A percentile compares a stretch with the other conserved stretches of the same genome.
Evolutionary conservation across 805 yeast genomes (phyloP).

Genomic region (Hanseniaspora pseudoguilliermondii): DNA sequence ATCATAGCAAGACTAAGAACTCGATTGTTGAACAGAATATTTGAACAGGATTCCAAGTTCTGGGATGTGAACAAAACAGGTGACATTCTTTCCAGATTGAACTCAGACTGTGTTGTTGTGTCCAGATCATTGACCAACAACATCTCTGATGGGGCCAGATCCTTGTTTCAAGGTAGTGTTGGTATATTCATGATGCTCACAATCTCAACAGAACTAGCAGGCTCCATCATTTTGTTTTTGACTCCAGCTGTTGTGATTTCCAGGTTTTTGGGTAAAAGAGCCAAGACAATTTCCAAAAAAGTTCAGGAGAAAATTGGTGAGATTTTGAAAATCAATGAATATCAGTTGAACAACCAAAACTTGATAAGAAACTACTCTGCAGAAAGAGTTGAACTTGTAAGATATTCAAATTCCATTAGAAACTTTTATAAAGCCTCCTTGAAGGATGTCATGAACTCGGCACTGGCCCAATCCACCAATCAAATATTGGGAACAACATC

Average conservation of each 20-base stretch:
- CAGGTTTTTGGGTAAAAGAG: slow-evolving; percentile 64
- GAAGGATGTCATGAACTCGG: slow-evolving; percentile 68
- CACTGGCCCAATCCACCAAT: slow-evolving; percentile 63
- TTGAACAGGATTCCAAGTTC: slow-evolving; percentile 79
- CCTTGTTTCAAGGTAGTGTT: slow-evolving; percentile 67
- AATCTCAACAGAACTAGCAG: slow-evolving; percentile 71
- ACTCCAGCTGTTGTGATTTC: slow-evolving; percentile 79
- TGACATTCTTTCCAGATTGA: slow-evolving; percentile 75
- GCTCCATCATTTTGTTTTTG: slow-evolving; percentile 63
- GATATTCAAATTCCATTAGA: slow-evolving; percentile 61
- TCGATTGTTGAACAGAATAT: slow-evolving; percentile 58
- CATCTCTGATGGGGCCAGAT: slow-evolving; percentile 81
- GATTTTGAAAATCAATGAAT: slow-evolving; percentile 82
- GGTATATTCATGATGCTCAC: slow-evolving; percentile 87
- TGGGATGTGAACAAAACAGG: slow-evolving; percentile 85
- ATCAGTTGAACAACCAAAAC: slow-evolving; percentile 68
- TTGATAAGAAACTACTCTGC: slow-evolving; percentile 88
- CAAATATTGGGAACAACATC: slow-evolving; percentile 77
- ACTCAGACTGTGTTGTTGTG: slow-evolving; percentile 80
- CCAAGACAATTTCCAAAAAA: slow-evolving; percentile 57
- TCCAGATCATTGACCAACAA: slow-evolving; percentile 78
- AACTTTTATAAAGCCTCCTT: slow-evolving; percentile 53
- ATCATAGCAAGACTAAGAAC: slow-evolving; percentile 75
- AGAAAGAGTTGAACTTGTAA: slow-evolving; percentile 62
- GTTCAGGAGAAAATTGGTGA: slow-evolving; percentile 78